A percentile compares a stretch with the other conserved stretches of the same genome.
Evolutionary conservation across 345 rosid genomes (phyloP).

Genomic region (Hevea brasiliensis): DNA sequence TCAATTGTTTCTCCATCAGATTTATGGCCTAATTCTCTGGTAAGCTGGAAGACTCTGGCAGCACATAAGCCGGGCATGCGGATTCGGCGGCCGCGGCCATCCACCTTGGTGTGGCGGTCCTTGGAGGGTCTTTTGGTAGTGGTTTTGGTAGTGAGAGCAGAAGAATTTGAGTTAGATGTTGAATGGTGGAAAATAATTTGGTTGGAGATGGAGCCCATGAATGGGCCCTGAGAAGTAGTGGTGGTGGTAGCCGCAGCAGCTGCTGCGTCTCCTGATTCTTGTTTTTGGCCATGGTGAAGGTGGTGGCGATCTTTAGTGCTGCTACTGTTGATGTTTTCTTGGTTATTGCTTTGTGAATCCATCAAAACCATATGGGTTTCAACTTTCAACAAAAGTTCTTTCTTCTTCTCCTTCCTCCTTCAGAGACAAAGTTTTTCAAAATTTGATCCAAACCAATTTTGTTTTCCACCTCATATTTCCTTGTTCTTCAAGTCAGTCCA

Average conservation of each 20-base stretch:
- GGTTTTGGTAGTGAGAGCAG: constrained; percentile 30
- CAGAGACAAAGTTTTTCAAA: neutral
- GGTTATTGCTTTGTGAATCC: constrained; percentile 32
- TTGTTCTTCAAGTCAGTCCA: constrained; percentile 6
- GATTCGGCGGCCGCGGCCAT: constrained; percentile 82
- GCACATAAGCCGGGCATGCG: constrained; percentile 89
- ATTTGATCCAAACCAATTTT: constrained; percentile 9
- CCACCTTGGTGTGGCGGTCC: constrained; percentile 84
- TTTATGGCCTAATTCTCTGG: constrained; percentile 73
- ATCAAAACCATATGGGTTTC: constrained; percentile 22
- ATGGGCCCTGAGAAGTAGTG: constrained; percentile 34
- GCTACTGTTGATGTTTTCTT: constrained; percentile 18
- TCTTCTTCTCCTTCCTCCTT: neutral
- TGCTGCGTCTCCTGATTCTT: constrained; percentile 24
- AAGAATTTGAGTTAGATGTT: constrained; percentile 22
- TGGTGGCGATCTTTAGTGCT: constrained; percentile 13
- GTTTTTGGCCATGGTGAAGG: constrained; percentile 43
- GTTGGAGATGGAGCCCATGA: constrained; percentile 49
- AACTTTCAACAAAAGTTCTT: neutral
- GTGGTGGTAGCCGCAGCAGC: constrained; percentile 10
- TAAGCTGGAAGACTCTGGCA: constrained; percentile 77
- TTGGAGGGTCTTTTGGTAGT: constrained; percentile 56
- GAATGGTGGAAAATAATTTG: constrained; percentile 16
- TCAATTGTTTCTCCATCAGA: constrained; percentile 86
- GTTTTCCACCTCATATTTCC: neutral